A percentile compares a stretch with the other conserved stretches of the same genome.
Conservation (phyloP, 306 rosid species). For the Lathyrus tuberosus region DNA sequence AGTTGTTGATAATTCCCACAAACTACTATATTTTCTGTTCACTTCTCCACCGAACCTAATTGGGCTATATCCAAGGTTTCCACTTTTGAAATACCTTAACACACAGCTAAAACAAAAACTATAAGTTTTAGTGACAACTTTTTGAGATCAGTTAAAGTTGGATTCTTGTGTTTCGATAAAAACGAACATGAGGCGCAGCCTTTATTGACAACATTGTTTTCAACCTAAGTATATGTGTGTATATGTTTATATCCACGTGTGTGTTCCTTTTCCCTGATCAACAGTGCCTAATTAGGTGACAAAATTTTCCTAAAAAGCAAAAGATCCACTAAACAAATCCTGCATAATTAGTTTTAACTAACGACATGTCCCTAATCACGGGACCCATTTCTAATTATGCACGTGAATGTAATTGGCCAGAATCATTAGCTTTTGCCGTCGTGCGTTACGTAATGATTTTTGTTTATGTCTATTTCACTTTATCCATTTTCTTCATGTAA, state of each 20-base stretch:
- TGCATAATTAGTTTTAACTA: slow-evolving; percentile 14
- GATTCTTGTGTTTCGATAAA: slow-evolving; percentile 36
- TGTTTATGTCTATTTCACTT: slow-evolving; percentile 22
- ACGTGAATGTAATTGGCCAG: slow-evolving; percentile 37
- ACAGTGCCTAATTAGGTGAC: background rate
- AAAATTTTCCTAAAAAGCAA: slow-evolving; percentile 10
- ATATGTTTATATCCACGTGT: background rate
- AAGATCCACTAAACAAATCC: slow-evolving; percentile 13
- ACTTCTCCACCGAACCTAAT: no score
- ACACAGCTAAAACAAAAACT: background rate
- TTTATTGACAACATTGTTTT: slow-evolving; percentile 42
- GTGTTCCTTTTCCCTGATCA: background rate
- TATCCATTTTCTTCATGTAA: slow-evolving; percentile 3
- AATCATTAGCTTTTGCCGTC: slow-evolving; percentile 30
- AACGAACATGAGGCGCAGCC: slow-evolving; percentile 36
- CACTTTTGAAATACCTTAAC: background rate
- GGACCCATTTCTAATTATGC: slow-evolving; percentile 40
- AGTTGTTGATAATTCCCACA: no score
- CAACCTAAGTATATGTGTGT: background rate
- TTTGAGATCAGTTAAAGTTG: slow-evolving; percentile 39
- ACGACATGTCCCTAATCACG: slow-evolving; percentile 12
- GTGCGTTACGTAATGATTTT: slow-evolving; percentile 6
- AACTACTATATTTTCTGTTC: no score
- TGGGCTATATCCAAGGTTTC: background rate
- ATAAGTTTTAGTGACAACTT: slow-evolving; percentile 39